Conservation (phyloP, 2,329 filamentous ascomycete species). For the Magnaporthales sp. region DNA sequence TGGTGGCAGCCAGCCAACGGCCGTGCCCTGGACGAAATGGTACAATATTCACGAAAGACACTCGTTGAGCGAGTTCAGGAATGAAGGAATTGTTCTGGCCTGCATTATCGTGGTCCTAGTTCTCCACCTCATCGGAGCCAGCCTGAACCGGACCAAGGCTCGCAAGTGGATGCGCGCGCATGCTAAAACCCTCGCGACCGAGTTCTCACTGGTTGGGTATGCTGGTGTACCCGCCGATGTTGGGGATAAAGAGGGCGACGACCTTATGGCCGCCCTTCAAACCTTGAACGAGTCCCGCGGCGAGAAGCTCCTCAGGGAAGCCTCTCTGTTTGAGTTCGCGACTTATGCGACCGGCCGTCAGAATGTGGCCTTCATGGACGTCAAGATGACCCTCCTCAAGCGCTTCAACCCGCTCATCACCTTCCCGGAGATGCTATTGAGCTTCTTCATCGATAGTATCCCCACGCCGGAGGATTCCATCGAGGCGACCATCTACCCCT, state of each 20-base stretch:
- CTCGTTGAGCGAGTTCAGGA: slow-evolving; percentile 72
- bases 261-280: slow-evolving; percentile 52
- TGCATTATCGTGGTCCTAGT: slow-evolving; percentile 66
- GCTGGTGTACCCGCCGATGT: slow-evolving; percentile 44
- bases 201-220: slow-evolving; percentile 86
- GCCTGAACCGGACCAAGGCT: slow-evolving; percentile 71
- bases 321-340: slow-evolving; percentile 75
- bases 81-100: slow-evolving; percentile 74
- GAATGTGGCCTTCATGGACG: slow-evolving; percentile 85
- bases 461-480: slow-evolving; percentile 60
- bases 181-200: slow-evolving; percentile 60
- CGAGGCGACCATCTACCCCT: slow-evolving; percentile 74
- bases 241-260: slow-evolving; percentile 37
- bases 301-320: slow-evolving; percentile 68
- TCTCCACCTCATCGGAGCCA: slow-evolving; percentile 74
- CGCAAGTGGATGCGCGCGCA: slow-evolving; percentile 73
- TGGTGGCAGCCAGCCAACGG: slow-evolving; percentile 33
- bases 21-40: slow-evolving; percentile 80
- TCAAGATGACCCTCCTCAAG: slow-evolving; percentile 74
- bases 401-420: slow-evolving; percentile 70
- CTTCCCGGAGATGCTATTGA: slow-evolving; percentile 54
- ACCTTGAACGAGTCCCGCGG: slow-evolving; percentile 26
- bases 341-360: slow-evolving; percentile 86
- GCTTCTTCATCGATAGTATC: slow-evolving; percentile 75
- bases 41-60: slow-evolving; percentile 94